Percentiles rank a stretch among this genome's conserved stretches.
Conservation (phyloP, 345 rosid genomes). For the Heritiera fomes region DNA sequence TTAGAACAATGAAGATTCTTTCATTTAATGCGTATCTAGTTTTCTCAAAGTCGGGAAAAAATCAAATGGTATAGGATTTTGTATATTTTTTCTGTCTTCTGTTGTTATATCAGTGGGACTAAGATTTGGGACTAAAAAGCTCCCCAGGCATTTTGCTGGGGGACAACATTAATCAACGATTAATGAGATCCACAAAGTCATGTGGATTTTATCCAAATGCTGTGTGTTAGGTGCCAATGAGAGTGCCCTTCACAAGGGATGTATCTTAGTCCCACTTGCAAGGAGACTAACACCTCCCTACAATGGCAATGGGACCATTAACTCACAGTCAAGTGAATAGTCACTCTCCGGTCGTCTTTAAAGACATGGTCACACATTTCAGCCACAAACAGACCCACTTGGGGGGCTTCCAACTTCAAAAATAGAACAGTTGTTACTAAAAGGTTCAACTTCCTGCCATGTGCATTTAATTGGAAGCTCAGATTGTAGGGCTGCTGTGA, state of each 20-base stretch:
- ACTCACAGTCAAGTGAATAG: background rate
- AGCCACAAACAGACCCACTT: slow-evolving; percentile 23
- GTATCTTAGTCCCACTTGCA: slow-evolving; percentile 28
- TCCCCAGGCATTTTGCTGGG: background rate
- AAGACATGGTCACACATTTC: slow-evolving; percentile 18
- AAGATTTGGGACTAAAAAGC: slow-evolving; percentile 21
- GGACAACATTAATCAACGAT: slow-evolving; percentile 18
- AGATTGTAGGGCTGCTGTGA: slow-evolving; percentile 26
- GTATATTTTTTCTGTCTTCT: background rate
- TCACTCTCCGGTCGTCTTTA: background rate
- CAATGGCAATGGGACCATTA: slow-evolving; percentile 27
- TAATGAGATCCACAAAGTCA: slow-evolving; percentile 33
- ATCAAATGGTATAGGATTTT: background rate
- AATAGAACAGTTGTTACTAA: background rate
- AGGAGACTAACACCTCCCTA: slow-evolving; percentile 3
- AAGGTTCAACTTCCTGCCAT: slow-evolving; percentile 20
- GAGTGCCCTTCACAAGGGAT: slow-evolving; percentile 50
- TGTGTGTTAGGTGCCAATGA: slow-evolving; percentile 19
- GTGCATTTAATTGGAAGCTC: slow-evolving; percentile 30
- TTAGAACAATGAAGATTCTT: background rate
- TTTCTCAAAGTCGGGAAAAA: background rate
- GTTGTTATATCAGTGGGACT: background rate
- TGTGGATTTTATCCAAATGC: slow-evolving; percentile 37
- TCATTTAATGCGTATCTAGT: background rate
- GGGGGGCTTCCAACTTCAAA: background rate